These are phyloP conservation scores for Phyllosticta paracitricarpa DNA, from an alignment of 2,329 filamentous ascomycete species.

Conservation along the genomic window DNA sequence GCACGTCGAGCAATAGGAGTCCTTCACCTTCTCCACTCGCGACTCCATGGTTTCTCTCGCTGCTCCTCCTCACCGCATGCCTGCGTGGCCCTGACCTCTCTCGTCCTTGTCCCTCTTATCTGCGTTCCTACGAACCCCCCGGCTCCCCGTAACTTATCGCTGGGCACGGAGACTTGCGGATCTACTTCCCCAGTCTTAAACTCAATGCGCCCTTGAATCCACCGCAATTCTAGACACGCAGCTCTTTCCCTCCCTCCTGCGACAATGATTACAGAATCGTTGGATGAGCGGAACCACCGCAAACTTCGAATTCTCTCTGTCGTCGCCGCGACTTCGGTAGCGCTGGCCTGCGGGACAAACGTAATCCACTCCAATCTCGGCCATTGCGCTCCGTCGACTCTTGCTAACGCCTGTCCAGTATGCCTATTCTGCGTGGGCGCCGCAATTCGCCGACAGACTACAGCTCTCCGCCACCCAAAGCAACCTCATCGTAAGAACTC, in stretches of 20 bases:
- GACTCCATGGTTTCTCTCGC: not conserved
- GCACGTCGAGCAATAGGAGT: not conserved
- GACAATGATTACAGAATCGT: slow-evolving; percentile 1
- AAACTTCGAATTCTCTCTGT: slow-evolving; percentile 70
- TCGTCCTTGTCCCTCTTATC: not conserved
- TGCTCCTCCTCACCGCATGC: not conserved
- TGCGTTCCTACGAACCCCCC: not conserved
- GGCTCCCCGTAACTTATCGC: not conserved
- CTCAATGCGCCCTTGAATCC: not conserved
- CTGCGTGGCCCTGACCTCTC: not conserved
- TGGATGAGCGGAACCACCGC: slow-evolving; percentile 41
- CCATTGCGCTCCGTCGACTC: not conserved
- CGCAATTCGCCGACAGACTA: slow-evolving; percentile 82
- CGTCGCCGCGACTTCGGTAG: slow-evolving; percentile 71
- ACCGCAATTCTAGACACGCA: not conserved
- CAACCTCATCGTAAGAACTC: slow-evolving; percentile 66
- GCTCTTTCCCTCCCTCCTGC: not conserved
- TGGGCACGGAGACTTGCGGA: not conserved
- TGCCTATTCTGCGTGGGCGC: slow-evolving; percentile 96
- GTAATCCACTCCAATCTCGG: slow-evolving; percentile 39
- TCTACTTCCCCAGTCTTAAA: not conserved
- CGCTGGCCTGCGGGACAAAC: slow-evolving; percentile 87
- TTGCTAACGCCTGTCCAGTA: slow-evolving; percentile 52
- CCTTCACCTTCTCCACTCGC: not conserved
- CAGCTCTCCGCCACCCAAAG: slow-evolving; percentile 84